Base-by-base conservation (phyloP, 2,329 filamentous ascomycete species). In the Beauveria rudraprayagi region DNA sequence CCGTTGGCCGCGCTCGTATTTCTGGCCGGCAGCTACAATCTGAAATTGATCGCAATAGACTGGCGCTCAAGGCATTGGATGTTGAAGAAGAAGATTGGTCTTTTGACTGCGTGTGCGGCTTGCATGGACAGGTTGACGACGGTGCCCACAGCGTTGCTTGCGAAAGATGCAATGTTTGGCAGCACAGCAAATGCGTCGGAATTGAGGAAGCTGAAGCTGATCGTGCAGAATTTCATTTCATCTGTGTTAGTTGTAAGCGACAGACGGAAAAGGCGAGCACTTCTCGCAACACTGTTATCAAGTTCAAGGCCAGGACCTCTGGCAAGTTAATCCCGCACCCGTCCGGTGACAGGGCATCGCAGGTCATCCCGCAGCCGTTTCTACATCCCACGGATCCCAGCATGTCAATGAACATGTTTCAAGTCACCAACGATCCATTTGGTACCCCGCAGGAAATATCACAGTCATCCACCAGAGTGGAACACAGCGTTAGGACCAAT, bases 161-260 rank as follows among this genome's bases (percentile, higher is more conserved):
- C 75, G 94, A 99, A 70, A 87, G 82, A 66, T 99, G 94, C 78
- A 95, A 88, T 70, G 88, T 96, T 53, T 99, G 94, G 94, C 93
- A 97, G 72, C 94, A 99, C 71, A 96, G 92, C 78, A 91, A 89
- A 68, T 99, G 94, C 70, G 83, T 96, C 63, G 88, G 87, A 46
- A 89, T 97, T 65, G 83, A 83, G 51, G 84, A 95, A 67, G 77
- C 82, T 63, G 89, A 92, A 64, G 92, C 92, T 0, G 93, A 96
- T 65, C 81, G 86, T 52, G 85, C 91, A 1, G 90, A 95, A 66
- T 97, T 97, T 69, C 86, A 90, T 63, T 96, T 96, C 69, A 74
- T 96, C 65, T 97, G 93, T 76, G 78, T 78, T 40, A 85, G 88
- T 53, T 99, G 94, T 77, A 85, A 84, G 67, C 85, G 82, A 17